Evolutionary conservation across 176 grass and related monocot genomes (phyloP), one percentile per base, ranked within the genome.

Genomic region (Cocos nucifera): DNA sequence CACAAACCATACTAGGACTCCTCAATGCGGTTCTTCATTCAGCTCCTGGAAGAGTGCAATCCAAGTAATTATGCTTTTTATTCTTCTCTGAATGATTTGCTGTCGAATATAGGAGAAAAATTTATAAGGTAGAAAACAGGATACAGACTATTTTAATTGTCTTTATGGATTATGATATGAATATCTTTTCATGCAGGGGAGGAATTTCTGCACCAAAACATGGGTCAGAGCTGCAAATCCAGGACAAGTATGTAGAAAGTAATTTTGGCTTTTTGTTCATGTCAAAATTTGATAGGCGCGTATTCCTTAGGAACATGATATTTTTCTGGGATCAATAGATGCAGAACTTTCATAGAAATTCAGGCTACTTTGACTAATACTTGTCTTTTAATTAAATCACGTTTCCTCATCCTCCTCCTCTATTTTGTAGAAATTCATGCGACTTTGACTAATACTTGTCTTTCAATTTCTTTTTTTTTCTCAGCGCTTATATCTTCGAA

Each of bases 21-120:
- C 92, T 97, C 16, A 97, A 87, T 75, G 92, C 92, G 63, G 81
- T 97, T 82, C 87, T 97, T 59, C 92, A 97, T 83, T 97, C 92
- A 17, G 76, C 84, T 72, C 92, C 86, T 67, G 73, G 80, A 80
- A 97, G 81, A 85, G 76, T 90, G 71, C 78, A 85, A 71, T 77
- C 78, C 20, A 97, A 82, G 92, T 90, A 91, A 79, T 29, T 51
- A 59, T 69, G 27, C 58, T 7, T 59, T 44, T 44, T 44, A 44
- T 44, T 44, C 35, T 44, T 44, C 35, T 70, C 19, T 55, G 12
- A 72, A 16, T 73, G 61, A 15, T 56, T 5, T 76, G 48, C 29
- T 75, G 35, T 70, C 20, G 2, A 59, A n/a, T 10, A 16, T 17
- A 54, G 7, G 23, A 44, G 32, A 44, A 44, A 44, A 44, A 12